Percentiles rank a stretch among this genome's conserved stretches.
Evolutionary conservation across 2,329 filamentous ascomycete genomes (phyloP).

Genomic region (Thielaviopsis populi): DNA sequence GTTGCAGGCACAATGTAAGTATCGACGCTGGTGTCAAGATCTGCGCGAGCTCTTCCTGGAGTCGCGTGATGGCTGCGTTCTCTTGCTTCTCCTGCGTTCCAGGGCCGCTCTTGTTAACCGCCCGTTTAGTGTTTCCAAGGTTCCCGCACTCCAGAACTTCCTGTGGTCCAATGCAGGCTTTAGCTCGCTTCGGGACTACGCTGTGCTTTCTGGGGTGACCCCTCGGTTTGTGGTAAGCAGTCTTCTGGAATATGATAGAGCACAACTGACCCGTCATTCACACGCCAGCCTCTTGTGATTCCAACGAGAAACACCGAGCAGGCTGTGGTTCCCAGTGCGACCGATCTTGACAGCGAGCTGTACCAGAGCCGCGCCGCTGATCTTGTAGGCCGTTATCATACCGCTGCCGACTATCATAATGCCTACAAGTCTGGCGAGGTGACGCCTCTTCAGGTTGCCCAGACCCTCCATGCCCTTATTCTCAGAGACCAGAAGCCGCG

Average conservation of each 20-base stretch:
- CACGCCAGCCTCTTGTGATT: constrained; percentile 39
- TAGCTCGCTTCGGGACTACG: constrained; percentile 12
- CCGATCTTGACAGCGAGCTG: constrained; percentile 30
- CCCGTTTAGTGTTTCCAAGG: background rate
- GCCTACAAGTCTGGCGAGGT: constrained; percentile 54
- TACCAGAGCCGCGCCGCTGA: constrained; percentile 28
- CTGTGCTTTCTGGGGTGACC: constrained; percentile 3
- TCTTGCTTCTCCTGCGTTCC: background rate
- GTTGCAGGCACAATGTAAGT: constrained; percentile 47
- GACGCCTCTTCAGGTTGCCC: constrained; percentile 57
- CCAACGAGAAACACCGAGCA: constrained; percentile 29
- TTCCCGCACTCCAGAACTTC: constrained; percentile 7
- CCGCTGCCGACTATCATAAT: constrained; percentile 60
- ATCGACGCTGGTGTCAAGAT: background rate
- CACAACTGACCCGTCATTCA: background rate
- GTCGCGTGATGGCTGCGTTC: background rate
- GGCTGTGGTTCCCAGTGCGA: constrained; percentile 21
- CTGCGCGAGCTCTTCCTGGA: background rate
- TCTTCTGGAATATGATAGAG: constrained; percentile 13
- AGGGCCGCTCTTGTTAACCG: background rate
- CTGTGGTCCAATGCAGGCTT: constrained; percentile 17
- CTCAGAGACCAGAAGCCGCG: constrained; percentile 38
- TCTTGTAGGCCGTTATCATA: constrained; percentile 43
- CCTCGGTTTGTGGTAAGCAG: constrained; percentile 15
- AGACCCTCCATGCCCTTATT: constrained; percentile 57